Base-by-base conservation (phyloP, 2,329 filamentous ascomycete genomes). In the Phaeophleospora eucalypticola region DNA sequence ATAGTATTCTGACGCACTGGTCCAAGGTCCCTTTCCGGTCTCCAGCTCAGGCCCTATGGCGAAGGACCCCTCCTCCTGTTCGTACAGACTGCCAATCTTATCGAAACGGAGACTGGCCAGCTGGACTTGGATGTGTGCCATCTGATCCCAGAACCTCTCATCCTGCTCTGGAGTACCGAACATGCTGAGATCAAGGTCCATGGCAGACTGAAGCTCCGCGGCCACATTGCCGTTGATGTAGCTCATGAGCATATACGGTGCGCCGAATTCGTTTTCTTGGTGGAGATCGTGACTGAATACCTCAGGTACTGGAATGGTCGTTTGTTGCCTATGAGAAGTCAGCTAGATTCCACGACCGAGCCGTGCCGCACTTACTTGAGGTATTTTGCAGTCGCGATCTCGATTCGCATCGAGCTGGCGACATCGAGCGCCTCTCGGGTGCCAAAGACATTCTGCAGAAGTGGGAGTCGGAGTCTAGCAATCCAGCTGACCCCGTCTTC, bases 1-100 rank as follows among this genome's bases (percentile, higher is more conserved):
- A 19, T 41, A 47, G 17, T 32, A 47, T 4, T 16, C 32, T 10
- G 20, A 34, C 20, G 41, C 27, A 6, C 18, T 48, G 18, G 2
- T 21, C 46, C 41, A 49, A 21, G 46, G 39, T 2, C 48, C 41
- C 32, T 49, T 46, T 19, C 40, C 43, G 20, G 49, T 36, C 20
- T 34, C 15, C 4, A 32, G 8, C 35, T 48, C 49, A n/a, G 41
- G 41, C n/a, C 43, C 37, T 4, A 32, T 41, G n/a, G 27, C 4
- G 29, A 48, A 49, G n/a, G 12, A 3, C 9, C 24, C 41, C 2
- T 32, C 15, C 3, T 43, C 29, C 18, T 20, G 16, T n/a, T n/a
- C n/a, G 32, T 43, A 32, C 3, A 43, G 16, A 32, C 37, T 45
- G 3, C 38, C 39, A 8, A 43, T 46, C n/a, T 43, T 33, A 36